Conservation (phyloP, 331 rosid species). For the Pyrus hybrid region DNA sequence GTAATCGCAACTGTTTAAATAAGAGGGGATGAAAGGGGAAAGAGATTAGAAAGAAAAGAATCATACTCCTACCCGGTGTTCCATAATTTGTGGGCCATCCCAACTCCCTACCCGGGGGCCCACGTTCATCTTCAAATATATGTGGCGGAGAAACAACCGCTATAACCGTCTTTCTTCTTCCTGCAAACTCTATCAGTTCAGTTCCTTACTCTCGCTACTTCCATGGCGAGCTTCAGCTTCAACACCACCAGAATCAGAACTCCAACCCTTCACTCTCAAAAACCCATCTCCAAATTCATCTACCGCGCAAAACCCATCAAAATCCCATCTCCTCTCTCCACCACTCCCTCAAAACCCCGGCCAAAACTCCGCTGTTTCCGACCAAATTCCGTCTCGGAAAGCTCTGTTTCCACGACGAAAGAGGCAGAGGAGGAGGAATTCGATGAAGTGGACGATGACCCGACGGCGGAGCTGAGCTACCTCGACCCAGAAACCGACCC, state of each 20-base stretch:
- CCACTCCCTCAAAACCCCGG: slow-evolving; percentile 2
- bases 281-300: slow-evolving; percentile 17
- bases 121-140: slow-evolving; percentile 9
- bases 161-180: neutral
- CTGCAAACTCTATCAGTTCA: slow-evolving; percentile 1
- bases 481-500: slow-evolving; percentile 68
- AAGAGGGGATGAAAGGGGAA: no score
- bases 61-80: no score
- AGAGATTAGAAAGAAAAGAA: no score
- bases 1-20: no score
- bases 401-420: slow-evolving; percentile 47
- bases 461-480: slow-evolving; percentile 60
- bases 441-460: slow-evolving; percentile 47
- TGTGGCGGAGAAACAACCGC: slow-evolving; percentile 44
- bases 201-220: neutral
- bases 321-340: slow-evolving; percentile 18
- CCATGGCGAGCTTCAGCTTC: slow-evolving; percentile 83
- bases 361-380: slow-evolving; percentile 27
- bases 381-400: slow-evolving; percentile 41
- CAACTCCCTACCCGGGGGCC: neutral
- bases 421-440: slow-evolving; percentile 17
- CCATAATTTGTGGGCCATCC: neutral
- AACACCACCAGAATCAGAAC: slow-evolving; percentile 52
- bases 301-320: slow-evolving; percentile 22
- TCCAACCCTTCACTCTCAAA: slow-evolving; percentile 27